Evolutionary conservation across 176 grass and related monocot genomes (phyloP).

Genomic region (Urochloa ruziziensis): DNA sequence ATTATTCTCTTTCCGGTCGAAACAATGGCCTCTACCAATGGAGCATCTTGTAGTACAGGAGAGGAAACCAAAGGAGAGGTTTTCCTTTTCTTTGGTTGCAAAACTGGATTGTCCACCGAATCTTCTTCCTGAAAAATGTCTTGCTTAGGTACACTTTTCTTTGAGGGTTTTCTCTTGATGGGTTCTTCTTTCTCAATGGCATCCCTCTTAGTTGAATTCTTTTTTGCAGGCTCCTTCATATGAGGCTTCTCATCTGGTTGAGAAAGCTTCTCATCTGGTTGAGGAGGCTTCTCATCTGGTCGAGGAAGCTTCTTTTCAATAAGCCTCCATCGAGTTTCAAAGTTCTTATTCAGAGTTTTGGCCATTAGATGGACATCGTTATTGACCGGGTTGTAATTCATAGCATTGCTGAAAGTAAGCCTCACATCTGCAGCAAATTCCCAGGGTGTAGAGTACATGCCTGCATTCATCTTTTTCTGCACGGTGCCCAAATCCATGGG

Average conservation of each 20-base stretch:
- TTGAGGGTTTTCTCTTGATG: constrained; percentile 39
- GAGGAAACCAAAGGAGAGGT: constrained; percentile 34
- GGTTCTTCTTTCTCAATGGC: constrained; percentile 38
- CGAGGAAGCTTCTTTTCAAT: constrained; percentile 77
- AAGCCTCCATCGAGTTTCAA: constrained; percentile 87
- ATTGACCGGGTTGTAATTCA: constrained; percentile 68
- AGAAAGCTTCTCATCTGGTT: constrained; percentile 22
- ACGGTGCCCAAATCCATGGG: constrained; percentile 98
- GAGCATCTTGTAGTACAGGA: constrained; percentile 27
- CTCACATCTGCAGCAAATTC: constrained; percentile 85
- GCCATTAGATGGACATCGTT: constrained; percentile 90
- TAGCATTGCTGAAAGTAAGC: constrained; percentile 88
- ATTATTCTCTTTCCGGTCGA: constrained; percentile 33
- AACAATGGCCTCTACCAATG: constrained; percentile 3
- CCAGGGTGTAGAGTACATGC: constrained; percentile 58
- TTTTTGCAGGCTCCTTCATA: constrained; percentile 29
- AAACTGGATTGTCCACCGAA: constrained; percentile 40
- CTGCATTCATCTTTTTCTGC: constrained; percentile 60
- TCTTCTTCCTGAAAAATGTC: constrained; percentile 57
- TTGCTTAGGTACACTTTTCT: constrained; percentile 48
- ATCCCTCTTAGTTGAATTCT: constrained; percentile 37
- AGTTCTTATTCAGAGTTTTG: constrained; percentile 64
- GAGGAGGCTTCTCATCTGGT: constrained; percentile 29
- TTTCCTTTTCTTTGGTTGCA: constrained; percentile 79
- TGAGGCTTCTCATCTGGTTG: constrained; percentile 1